phyloP scores from a whole-genome alignment of 306 rosid genomes.

The Lathyrus aphaca region DNA sequence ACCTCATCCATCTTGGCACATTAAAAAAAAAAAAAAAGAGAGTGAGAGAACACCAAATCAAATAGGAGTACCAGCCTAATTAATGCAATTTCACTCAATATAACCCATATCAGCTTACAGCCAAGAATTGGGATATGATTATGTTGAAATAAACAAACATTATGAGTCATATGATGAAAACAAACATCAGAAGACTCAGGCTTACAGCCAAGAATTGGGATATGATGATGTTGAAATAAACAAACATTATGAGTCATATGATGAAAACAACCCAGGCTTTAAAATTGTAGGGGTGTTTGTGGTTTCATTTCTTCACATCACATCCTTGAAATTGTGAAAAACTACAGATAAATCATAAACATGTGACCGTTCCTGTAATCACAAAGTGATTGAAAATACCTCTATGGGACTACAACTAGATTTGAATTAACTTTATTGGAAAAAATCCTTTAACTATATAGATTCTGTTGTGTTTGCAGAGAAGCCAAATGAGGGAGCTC shows the following conservation, averaged over 20 bases:
- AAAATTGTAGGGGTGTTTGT: background rate
- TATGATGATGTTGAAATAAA: background rate
- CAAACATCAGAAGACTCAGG: no score
- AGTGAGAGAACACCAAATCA: conserved; percentile 16
- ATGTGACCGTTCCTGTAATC: background rate
- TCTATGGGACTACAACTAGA: background rate
- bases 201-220: background rate
- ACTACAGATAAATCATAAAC: background rate
- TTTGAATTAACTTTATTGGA: conserved; percentile 1
- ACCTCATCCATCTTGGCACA: conserved; percentile 84
- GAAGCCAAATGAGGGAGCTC: background rate
- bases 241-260: background rate
- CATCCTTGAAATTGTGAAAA: conserved; percentile 6
- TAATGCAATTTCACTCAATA: background rate
- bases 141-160: background rate
- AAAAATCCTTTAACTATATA: background rate
- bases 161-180: background rate
- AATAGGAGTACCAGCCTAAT: background rate
- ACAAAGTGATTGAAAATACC: background rate
- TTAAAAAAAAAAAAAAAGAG: conserved; percentile 22
- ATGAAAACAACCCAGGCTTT: background rate
- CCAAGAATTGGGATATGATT: background rate
- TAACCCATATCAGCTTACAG: background rate
- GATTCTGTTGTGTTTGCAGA: background rate
- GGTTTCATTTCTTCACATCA: background rate